Percentiles rank a stretch among this genome's conserved stretches.
These are phyloP conservation scores for Rhizophlyctis rosea DNA, from an alignment of 192 early-diverging fungal genomes.

Conservation along the genomic window DNA sequence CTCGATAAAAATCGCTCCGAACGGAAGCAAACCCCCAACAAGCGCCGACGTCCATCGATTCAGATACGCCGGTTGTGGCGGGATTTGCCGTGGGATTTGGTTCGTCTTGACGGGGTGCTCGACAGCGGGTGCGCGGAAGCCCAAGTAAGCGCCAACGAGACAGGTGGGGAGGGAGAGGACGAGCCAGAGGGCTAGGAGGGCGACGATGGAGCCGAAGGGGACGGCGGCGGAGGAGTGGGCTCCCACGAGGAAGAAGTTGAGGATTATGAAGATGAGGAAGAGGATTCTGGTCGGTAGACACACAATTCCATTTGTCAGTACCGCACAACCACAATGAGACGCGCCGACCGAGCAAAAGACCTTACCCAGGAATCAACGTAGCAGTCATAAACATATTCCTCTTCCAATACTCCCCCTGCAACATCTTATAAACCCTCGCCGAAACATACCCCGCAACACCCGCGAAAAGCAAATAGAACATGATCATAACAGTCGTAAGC, in stretches of 20 bases:
- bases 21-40: slow-evolving; percentile 70
- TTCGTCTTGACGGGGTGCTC: slow-evolving; percentile 89
- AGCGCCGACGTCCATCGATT: slow-evolving; percentile 49
- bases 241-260: slow-evolving; percentile 86
- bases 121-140: slow-evolving; percentile 64
- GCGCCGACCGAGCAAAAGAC: slow-evolving; percentile 44
- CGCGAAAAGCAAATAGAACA: slow-evolving; percentile 88
- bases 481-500: slow-evolving; percentile 80
- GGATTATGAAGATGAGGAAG: slow-evolving; percentile 58
- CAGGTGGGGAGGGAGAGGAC: slow-evolving; percentile 74
- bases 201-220: slow-evolving; percentile 82
- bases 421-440: slow-evolving; percentile 86
- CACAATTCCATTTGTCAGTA: background rate
- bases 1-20: slow-evolving; percentile 63
- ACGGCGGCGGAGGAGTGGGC: slow-evolving; percentile 83
- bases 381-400: slow-evolving; percentile 80
- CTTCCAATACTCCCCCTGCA: slow-evolving; percentile 84
- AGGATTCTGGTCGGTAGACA: slow-evolving; percentile 34
- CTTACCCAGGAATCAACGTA: slow-evolving; percentile 76
- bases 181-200: slow-evolving; percentile 78
- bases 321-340: background rate
- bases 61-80: slow-evolving; percentile 71
- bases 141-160: slow-evolving; percentile 83
- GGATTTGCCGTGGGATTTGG: slow-evolving; percentile 89
- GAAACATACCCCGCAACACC: slow-evolving; percentile 84